Evolutionary conservation across 2,329 filamentous ascomycete species (phyloP).

Genomic region (Ascomycota sp.): DNA sequence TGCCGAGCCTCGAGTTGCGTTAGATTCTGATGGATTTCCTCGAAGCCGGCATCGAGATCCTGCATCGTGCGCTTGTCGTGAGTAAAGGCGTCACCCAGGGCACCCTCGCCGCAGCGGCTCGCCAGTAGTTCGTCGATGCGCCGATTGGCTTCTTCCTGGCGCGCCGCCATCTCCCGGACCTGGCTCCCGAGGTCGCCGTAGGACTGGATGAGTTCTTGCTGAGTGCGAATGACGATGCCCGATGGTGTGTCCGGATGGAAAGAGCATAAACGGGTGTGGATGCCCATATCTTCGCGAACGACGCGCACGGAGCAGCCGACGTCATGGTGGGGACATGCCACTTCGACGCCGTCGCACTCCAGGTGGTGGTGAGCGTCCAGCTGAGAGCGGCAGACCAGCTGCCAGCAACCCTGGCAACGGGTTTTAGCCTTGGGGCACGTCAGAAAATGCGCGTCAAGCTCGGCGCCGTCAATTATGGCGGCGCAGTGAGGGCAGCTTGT

Average conservation of each 20-base stretch:
- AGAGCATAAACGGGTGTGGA: constrained; percentile 26
- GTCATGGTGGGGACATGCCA: constrained; percentile 24
- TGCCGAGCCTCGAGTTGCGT: constrained; percentile 39
- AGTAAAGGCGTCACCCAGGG: constrained; percentile 20
- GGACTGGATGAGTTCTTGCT: constrained; percentile 26
- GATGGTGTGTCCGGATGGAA: constrained; percentile 30
- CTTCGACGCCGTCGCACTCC: constrained; percentile 27
- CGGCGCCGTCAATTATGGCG: constrained; percentile 23
- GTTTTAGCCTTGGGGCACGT: constrained; percentile 25
- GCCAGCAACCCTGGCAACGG: constrained; percentile 27
- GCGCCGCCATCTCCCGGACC: constrained; percentile 14
- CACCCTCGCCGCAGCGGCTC: constrained; percentile 4
- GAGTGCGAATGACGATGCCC: constrained; percentile 26
- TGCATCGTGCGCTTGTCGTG: constrained; percentile 26
- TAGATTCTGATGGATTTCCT: constrained; percentile 33
- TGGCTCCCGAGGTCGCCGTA: constrained; percentile 15
- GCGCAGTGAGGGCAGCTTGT: constrained; percentile 33
- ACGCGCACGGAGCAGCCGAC: constrained; percentile 15
- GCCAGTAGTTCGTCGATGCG: constrained; percentile 19
- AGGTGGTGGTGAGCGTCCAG: constrained; percentile 25
- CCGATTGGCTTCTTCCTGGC: constrained; percentile 13
- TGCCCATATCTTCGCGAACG: constrained; percentile 16
- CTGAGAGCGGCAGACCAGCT: constrained; percentile 21
- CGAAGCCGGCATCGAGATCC: constrained; percentile 24
- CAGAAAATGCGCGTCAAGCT: constrained; percentile 15